These are phyloP conservation scores for Colletotrichum graminicola DNA, from an alignment of 2,329 filamentous ascomycete species.

Conservation along the genomic window DNA sequence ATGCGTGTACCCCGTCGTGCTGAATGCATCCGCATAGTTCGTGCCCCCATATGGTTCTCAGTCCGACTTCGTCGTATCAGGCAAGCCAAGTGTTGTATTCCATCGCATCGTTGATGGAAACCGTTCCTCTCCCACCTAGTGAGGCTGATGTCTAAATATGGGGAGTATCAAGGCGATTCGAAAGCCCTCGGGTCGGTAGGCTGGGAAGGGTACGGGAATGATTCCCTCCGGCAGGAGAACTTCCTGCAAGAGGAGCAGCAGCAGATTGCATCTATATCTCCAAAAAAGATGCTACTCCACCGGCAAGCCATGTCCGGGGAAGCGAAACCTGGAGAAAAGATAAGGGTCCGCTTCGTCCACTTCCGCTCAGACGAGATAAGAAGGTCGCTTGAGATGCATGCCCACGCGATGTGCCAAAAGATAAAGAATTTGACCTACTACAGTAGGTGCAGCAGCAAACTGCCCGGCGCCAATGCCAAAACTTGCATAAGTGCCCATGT, in stretches of 20 bases:
- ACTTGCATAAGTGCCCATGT: conserved; percentile 17
- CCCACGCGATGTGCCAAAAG: conserved; percentile 10
- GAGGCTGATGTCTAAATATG: background rate
- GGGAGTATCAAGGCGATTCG: background rate
- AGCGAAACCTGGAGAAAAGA: conserved; percentile 23
- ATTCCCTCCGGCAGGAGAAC: no score
- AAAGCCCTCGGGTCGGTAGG: conserved; percentile 5
- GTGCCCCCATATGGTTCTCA: background rate
- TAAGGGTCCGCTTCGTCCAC: conserved; percentile 16
- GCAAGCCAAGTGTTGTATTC: background rate
- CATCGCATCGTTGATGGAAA: background rate
- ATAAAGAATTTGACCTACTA: conserved; percentile 18
- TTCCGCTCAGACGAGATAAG: conserved; percentile 23
- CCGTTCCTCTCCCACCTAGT: background rate
- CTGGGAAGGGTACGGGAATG: no score
- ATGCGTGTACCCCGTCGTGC: background rate
- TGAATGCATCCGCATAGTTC: background rate
- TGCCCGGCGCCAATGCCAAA: conserved; percentile 13
- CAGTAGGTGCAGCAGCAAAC: background rate
- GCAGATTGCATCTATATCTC: conserved; percentile 16
- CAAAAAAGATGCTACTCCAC: background rate
- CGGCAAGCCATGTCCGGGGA: conserved; percentile 11
- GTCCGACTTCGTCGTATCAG: background rate
- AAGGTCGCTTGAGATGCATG: conserved; percentile 16
- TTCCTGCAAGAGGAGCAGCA: background rate